Evolutionary conservation across 192 early-diverging fungal genomes (phyloP).

Genomic region (Coemansia sp.): DNA sequence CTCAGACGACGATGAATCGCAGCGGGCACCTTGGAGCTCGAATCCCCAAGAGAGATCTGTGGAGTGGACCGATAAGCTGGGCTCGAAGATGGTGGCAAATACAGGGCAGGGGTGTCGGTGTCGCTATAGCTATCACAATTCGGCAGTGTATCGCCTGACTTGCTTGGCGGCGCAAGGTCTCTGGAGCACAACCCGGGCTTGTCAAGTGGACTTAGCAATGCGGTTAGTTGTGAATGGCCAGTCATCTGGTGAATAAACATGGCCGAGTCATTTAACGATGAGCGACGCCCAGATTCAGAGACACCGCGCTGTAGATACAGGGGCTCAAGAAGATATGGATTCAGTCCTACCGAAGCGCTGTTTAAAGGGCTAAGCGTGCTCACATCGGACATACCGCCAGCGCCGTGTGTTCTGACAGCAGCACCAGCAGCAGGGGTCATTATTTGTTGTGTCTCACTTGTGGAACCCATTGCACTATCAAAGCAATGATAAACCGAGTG

Average conservation of each 20-base stretch:
- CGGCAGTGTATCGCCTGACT: too few species aligned
- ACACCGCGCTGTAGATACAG: constrained; percentile 36
- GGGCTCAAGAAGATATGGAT: constrained; percentile 23
- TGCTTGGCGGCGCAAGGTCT: too few species aligned
- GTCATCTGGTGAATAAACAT: constrained; percentile 24
- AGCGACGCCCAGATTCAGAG: constrained; percentile 40
- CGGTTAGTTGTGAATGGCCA: constrained; percentile 7
- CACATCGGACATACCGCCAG: constrained; percentile 1
- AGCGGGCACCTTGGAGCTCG: not conserved
- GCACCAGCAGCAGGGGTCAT: not conserved
- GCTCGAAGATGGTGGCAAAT: not conserved
- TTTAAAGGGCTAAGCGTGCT: constrained; percentile 6
- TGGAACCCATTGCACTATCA: constrained; percentile 16
- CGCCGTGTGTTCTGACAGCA: constrained; percentile 1
- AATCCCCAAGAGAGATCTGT: too few species aligned
- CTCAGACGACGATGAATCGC: constrained; percentile 34
- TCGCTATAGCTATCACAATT: too few species aligned
- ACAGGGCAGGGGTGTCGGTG: too few species aligned
- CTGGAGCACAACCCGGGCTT: not conserved
- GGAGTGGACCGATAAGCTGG: too few species aligned
- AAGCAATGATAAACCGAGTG: constrained; percentile 3
- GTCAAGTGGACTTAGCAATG: not conserved
- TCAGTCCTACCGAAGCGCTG: constrained; percentile 10
- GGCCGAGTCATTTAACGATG: constrained; percentile 7
- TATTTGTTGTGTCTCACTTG: constrained; percentile 4